Percentiles rank a stretch among this genome's conserved stretches.
These are phyloP conservation scores for Boletales sp. DNA, from an alignment of 768 basidiomycete genomes.

Conservation along the genomic window DNA sequence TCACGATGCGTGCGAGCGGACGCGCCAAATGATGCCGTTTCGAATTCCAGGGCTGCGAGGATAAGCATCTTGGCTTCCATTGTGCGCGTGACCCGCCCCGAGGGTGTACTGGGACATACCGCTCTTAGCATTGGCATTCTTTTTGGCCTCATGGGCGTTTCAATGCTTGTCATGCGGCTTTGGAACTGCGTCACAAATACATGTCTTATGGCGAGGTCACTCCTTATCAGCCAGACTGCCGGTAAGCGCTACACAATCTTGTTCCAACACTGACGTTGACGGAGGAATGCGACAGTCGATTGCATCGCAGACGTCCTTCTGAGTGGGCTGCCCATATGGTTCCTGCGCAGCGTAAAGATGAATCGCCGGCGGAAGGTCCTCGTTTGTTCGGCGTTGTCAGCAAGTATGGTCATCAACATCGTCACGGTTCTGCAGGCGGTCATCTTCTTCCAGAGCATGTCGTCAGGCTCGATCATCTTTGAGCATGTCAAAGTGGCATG, in stretches of 20 bases:
- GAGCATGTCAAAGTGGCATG: conserved; percentile 18
- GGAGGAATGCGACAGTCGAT: conserved; percentile 11
- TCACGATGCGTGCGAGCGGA: neutral
- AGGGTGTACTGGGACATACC: conserved; percentile 3
- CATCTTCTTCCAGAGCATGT: conserved; percentile 1
- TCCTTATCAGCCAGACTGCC: conserved; percentile 15
- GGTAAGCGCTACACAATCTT: conserved; percentile 11
- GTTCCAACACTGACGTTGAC: neutral
- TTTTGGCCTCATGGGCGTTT: conserved; percentile 15
- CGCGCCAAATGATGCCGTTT: too few relatives aligned
- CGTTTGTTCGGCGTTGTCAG: conserved; percentile 17
- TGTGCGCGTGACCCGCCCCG: conserved; percentile 16
- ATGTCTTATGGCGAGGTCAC: conserved; percentile 7
- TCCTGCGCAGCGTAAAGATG: conserved; percentile 12
- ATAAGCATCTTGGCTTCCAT: conserved; percentile 20
- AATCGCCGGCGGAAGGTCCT: conserved; percentile 12
- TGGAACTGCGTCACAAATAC: neutral
- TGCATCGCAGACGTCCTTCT: conserved; percentile 16
- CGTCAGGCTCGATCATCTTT: conserved; percentile 12
- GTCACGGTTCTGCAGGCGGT: conserved; percentile 16
- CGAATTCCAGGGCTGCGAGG: conserved; percentile 14
- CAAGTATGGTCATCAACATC: conserved; percentile 17
- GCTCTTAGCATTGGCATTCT: conserved; percentile 3
- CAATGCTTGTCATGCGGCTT: conserved; percentile 4
- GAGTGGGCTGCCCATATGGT: conserved; percentile 16